Percentiles rank a stretch among this genome's conserved stretches.
Conservation (phyloP, 129 eudicot genomes). For the Saussurea involucrata region DNA sequence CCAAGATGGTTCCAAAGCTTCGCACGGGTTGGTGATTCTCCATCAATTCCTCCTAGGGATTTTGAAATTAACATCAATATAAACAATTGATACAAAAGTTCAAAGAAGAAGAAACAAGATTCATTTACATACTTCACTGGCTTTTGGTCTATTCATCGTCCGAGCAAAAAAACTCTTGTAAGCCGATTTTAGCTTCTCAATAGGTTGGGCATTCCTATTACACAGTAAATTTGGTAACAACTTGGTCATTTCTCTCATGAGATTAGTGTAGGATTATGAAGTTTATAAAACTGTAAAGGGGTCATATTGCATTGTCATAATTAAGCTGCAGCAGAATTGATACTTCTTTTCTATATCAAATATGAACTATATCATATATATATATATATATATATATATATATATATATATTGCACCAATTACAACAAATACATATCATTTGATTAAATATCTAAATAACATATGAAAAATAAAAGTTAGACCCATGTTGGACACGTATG, state of each 20-base stretch:
- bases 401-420: too few species aligned
- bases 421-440: too few species aligned
- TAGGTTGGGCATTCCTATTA: constrained; percentile 81
- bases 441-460: not conserved
- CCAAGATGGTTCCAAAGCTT: constrained; percentile 83
- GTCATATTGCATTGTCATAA: not conserved
- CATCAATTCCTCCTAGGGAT: constrained; percentile 51
- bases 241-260: not conserved
- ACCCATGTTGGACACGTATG: not conserved
- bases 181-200: constrained; percentile 70
- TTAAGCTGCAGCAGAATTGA: not conserved
- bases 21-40: constrained; percentile 53
- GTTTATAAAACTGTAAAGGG: not conserved
- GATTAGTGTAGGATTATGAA: not conserved
- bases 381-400: too few species aligned
- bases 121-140: constrained; percentile 45
- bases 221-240: constrained; percentile 2
- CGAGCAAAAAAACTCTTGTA: constrained; percentile 71
- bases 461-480: not conserved
- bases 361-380: not conserved
- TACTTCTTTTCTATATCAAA: not conserved
- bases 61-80: not conserved
- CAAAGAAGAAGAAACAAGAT: not conserved
- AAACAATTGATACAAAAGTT: not conserved
- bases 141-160: constrained; percentile 62